Evolutionary conservation across 495 filamentous ascomycete species (phyloP).

Genomic region (Astrothelium macrocarpum): DNA sequence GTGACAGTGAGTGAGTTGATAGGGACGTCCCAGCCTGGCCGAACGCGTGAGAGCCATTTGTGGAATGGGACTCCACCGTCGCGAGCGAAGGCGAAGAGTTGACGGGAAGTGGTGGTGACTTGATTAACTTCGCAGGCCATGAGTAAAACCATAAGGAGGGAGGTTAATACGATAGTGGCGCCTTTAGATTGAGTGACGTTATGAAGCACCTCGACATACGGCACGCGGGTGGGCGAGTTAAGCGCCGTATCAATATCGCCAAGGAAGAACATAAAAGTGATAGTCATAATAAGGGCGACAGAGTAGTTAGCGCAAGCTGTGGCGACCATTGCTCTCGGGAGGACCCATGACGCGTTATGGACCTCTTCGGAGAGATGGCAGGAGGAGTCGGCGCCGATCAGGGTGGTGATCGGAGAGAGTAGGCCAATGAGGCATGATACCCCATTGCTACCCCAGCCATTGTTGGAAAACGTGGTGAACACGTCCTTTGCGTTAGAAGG

Average conservation of each 20-base stretch:
- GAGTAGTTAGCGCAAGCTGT: constrained; percentile 9
- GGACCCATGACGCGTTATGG: constrained; percentile 8
- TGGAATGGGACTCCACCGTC: constrained; percentile 49
- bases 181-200: constrained; percentile 8
- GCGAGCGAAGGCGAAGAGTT: constrained; percentile 51
- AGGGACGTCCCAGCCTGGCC: constrained; percentile 42
- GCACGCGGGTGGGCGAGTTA: constrained; percentile 5
- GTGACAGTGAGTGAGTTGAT: constrained; percentile 43
- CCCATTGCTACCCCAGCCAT: constrained; percentile 9
- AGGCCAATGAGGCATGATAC: constrained; percentile 10
- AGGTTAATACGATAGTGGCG: constrained; percentile 11
- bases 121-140: constrained; percentile 8
- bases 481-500: background rate
- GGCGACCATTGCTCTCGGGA: constrained; percentile 11
- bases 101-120: constrained; percentile 35
- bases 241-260: background rate
- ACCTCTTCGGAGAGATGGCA: constrained; percentile 13
- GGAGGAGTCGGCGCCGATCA: constrained; percentile 10
- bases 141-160: constrained; percentile 11
- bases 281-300: constrained; percentile 1
- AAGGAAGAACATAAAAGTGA: background rate
- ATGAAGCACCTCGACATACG: constrained; percentile 13
- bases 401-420: constrained; percentile 3
- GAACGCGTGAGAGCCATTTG: constrained; percentile 40
- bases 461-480: constrained; percentile 1